Percentiles rank a stretch among this genome's conserved stretches.
phyloP scores from a whole-genome alignment of 352 stramenopile genomes.

The Phytophthora pisi region DNA sequence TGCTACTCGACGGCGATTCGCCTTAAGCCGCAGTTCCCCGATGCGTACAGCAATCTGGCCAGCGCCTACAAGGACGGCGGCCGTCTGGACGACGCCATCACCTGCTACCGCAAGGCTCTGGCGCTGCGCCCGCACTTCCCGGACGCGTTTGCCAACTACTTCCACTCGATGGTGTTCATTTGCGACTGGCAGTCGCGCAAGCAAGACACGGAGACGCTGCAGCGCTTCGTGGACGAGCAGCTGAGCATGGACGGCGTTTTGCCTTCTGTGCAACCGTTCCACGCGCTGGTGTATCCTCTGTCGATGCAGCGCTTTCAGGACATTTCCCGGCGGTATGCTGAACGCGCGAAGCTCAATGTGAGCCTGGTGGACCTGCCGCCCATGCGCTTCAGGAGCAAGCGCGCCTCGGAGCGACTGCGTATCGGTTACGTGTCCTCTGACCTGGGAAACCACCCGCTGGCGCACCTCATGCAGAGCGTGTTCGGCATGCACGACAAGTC shows the following conservation, averaged over 20 bases:
- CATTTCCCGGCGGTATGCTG: conserved; percentile 77
- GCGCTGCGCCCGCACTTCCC: conserved; percentile 90
- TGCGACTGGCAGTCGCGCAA: conserved; percentile 92
- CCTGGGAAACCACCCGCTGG: conserved; percentile 91
- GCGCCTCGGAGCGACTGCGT: conserved; percentile 67
- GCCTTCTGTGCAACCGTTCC: conserved; percentile 93
- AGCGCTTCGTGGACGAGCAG: conserved; percentile 69
- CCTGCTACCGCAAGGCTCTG: conserved; percentile 93
- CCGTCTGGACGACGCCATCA: conserved; percentile 90
- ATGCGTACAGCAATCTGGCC: conserved; percentile 93
- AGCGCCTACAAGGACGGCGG: conserved; percentile 93
- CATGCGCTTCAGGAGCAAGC: conserved; percentile 75
- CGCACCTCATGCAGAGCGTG: conserved; percentile 92
- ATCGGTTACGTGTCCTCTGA: conserved; percentile 93
- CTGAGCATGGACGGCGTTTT: conserved; percentile 61
- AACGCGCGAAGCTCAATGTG: conserved; percentile 88
- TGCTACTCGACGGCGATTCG: conserved; percentile 92
- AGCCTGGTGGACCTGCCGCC: conserved; percentile 81
- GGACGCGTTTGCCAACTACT: conserved; percentile 93
- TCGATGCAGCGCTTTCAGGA: conserved; percentile 78
- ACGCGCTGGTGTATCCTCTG: conserved; percentile 92
- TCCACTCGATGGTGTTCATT: conserved; percentile 92
- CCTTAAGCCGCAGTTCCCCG: conserved; percentile 89
- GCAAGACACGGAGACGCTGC: conserved; percentile 77
- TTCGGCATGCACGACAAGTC: conserved; percentile 90